Evolutionary conservation across 495 filamentous ascomycete species (phyloP).

Genomic region (Aspergillus leporis): DNA sequence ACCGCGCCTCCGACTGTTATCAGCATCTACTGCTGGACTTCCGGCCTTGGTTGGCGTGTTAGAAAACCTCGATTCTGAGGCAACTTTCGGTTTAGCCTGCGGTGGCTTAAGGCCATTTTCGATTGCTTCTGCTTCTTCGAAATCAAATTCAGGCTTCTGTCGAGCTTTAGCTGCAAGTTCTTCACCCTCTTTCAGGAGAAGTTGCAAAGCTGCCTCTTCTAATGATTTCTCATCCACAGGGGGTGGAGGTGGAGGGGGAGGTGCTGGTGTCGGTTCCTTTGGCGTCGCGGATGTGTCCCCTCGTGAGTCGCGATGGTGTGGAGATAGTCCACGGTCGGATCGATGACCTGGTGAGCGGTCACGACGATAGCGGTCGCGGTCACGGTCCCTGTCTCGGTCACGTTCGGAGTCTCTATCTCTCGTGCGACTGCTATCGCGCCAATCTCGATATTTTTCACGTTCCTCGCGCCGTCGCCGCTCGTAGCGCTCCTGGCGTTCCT

Average conservation of each 20-base stretch:
- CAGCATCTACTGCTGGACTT: constrained; percentile 30
- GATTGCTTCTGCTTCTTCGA: constrained; percentile 50
- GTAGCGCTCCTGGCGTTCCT: constrained; percentile 55
- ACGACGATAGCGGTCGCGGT: constrained; percentile 34
- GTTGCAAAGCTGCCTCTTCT: constrained; percentile 56
- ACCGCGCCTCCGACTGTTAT: constrained; percentile 23
- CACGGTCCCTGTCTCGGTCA: constrained; percentile 44
- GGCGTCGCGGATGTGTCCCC: constrained; percentile 42
- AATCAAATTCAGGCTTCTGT: constrained; percentile 60
- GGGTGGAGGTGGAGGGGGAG: constrained; percentile 24
- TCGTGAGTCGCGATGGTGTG: constrained; percentile 37
- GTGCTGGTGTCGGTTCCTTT: constrained; percentile 43
- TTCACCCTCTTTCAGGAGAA: constrained; percentile 60
- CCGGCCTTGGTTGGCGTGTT: constrained; percentile 29
- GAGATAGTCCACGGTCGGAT: constrained; percentile 40
- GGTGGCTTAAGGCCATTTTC: constrained; percentile 46
- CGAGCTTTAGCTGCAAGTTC: constrained; percentile 60
- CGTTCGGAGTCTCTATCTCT: constrained; percentile 36
- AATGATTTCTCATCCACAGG: constrained; percentile 58
- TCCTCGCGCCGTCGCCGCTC: constrained; percentile 49
- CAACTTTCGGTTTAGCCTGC: constrained; percentile 26
- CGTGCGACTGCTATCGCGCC: constrained; percentile 33
- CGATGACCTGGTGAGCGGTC: constrained; percentile 16
- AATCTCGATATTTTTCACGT: constrained; percentile 37
- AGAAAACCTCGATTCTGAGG: constrained; percentile 32